These are phyloP conservation scores for Melaleuca quinquenervia DNA, from an alignment of 345 rosid genomes.

Conservation along the genomic window DNA sequence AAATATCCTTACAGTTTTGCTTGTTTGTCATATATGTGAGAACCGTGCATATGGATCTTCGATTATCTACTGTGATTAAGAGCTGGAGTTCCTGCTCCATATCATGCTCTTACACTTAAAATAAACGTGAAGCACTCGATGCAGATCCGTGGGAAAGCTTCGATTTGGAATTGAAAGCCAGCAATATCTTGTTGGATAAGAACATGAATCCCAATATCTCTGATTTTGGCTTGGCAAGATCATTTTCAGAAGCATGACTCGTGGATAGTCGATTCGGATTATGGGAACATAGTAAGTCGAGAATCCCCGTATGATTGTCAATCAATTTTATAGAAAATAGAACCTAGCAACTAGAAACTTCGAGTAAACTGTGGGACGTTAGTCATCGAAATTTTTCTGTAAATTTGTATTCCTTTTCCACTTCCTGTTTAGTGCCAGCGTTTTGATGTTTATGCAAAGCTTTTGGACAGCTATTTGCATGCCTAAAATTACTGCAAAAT, in stretches of 20 bases:
- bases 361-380: background rate
- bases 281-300: conserved; percentile 22
- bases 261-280: conserved; percentile 4
- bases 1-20: no score
- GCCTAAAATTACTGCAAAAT: background rate
- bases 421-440: background rate
- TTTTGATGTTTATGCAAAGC: background rate
- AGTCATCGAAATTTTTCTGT: background rate
- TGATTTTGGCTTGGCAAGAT: conserved; percentile 16
- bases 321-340: background rate
- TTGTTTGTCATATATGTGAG: no score
- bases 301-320: background rate
- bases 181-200: conserved; percentile 11
- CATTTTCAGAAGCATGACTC: conserved; percentile 5
- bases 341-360: background rate
- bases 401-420: background rate
- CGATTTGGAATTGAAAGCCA: conserved; percentile 8
- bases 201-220: conserved; percentile 16
- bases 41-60: no score
- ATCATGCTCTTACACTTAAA: background rate
- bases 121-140: background rate
- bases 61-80: background rate
- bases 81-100: background rate
- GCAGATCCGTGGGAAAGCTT: conserved; percentile 1
- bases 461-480: background rate